A percentile compares a stretch with the other conserved stretches of the same genome.
These are phyloP conservation scores for Trypanosoma rangeli DNA, from an alignment of 208 protist genomes.

Conservation along the genomic window DNA sequence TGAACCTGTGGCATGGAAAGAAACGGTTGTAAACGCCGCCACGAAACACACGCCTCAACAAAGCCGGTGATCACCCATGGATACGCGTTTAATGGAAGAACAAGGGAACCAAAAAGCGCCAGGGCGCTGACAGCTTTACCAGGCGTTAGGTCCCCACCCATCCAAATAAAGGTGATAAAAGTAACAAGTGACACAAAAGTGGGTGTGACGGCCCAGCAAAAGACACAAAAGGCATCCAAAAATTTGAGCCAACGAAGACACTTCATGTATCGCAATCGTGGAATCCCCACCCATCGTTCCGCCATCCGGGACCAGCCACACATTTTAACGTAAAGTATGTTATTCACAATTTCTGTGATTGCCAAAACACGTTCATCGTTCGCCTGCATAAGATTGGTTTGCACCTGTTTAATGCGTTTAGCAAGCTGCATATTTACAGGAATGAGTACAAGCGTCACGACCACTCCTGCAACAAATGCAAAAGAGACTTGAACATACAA, in stretches of 20 bases:
- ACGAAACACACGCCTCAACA: constrained; percentile 34
- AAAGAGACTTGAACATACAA: constrained; percentile 39
- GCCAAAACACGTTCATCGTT: constrained; percentile 37
- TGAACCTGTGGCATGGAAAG: neutral
- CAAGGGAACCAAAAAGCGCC: constrained; percentile 29
- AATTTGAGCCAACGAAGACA: constrained; percentile 34
- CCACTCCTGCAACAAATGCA: constrained; percentile 35
- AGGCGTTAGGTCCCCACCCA: constrained; percentile 30
- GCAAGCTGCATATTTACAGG: constrained; percentile 30
- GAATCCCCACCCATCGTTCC: constrained; percentile 20
- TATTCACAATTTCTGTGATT: constrained; percentile 33
- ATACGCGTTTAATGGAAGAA: constrained; percentile 35
- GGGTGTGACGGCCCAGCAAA: constrained; percentile 37
- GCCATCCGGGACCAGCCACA: constrained; percentile 24
- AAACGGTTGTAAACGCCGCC: constrained; percentile 24
- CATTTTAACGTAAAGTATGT: constrained; percentile 34
- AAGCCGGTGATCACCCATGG: constrained; percentile 37
- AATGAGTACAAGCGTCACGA: constrained; percentile 24
- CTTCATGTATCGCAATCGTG: constrained; percentile 26
- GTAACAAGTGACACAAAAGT: constrained; percentile 35
- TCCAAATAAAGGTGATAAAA: constrained; percentile 31
- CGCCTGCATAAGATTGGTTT: constrained; percentile 21
- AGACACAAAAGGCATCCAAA: constrained; percentile 36
- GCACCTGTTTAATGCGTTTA: constrained; percentile 29
- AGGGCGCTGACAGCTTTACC: constrained; percentile 30